Evolutionary conservation across 1,139 yeast species (phyloP).

Genomic region (Geotrichum siamense): DNA sequence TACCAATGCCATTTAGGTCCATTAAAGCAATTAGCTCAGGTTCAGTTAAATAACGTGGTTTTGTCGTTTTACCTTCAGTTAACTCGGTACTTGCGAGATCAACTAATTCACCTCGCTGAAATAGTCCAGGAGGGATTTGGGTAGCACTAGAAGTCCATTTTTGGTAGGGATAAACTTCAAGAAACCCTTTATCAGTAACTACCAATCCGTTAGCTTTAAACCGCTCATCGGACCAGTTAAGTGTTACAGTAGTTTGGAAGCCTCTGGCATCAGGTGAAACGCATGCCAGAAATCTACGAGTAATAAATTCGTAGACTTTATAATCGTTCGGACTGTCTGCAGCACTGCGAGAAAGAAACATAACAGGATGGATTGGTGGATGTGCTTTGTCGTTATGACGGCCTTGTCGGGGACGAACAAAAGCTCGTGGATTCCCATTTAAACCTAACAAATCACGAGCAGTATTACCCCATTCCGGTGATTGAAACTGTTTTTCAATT

Average conservation of each 20-base stretch:
- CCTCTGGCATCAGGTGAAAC: constrained; percentile 91
- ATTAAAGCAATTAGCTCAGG: constrained; percentile 84
- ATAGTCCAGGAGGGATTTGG: constrained; percentile 53
- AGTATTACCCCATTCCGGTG: constrained; percentile 44
- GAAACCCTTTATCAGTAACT: constrained; percentile 65
- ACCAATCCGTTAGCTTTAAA: constrained; percentile 66
- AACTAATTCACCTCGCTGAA: constrained; percentile 51
- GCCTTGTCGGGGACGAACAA: constrained; percentile 66
- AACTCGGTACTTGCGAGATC: constrained; percentile 50
- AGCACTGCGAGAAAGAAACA: constrained; percentile 35
- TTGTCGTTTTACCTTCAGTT: constrained; percentile 66
- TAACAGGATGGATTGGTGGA: constrained; percentile 89
- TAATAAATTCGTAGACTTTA: constrained; percentile 80
- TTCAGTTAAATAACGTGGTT: constrained; percentile 84
- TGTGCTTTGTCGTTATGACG: constrained; percentile 89
- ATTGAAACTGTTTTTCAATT: constrained; percentile 51
- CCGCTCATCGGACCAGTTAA: constrained; percentile 71
- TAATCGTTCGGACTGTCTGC: constrained; percentile 45
- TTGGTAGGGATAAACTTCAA: constrained; percentile 62
- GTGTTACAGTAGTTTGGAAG: constrained; percentile 49
- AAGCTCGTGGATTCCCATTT: constrained; percentile 24
- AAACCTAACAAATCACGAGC: constrained; percentile 36
- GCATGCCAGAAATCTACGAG: constrained; percentile 81
- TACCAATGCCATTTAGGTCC: constrained; percentile 98
- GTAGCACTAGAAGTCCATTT: constrained; percentile 60